These are phyloP conservation scores for Malus fusca DNA, from an alignment of 306 rosid genomes.

Conservation along the genomic window DNA sequence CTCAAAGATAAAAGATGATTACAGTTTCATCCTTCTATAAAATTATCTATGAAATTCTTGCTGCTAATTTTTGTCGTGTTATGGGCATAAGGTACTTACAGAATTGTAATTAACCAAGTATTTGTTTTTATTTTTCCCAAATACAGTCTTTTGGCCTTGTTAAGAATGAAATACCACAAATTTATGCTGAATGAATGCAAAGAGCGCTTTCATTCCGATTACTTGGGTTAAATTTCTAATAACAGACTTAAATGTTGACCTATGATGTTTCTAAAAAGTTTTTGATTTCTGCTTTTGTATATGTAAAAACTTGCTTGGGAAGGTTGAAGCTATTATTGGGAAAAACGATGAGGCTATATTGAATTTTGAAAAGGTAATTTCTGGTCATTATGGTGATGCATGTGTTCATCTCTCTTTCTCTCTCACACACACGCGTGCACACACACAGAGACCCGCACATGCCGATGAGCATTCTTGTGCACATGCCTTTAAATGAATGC, in stretches of 20 bases:
- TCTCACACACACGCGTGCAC: neutral
- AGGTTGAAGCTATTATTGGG: conserved; percentile 95
- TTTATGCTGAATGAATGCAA: neutral
- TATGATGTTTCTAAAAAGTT: conserved; percentile 8
- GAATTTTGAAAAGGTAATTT: conserved; percentile 85
- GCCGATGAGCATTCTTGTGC: neutral
- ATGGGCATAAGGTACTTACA: neutral
- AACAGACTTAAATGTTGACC: conserved; percentile 18
- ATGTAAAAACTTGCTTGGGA: conserved; percentile 15
- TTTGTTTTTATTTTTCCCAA: neutral
- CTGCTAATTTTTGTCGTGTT: neutral
- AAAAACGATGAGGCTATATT: conserved; percentile 91
- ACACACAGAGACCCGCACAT: neutral
- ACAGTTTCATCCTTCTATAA: neutral
- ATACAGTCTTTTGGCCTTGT: neutral
- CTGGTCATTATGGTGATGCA: conserved; percentile 3
- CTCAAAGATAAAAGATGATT: too few species aligned
- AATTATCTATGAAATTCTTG: neutral
- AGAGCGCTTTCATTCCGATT: neutral
- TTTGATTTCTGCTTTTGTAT: conserved; percentile 8
- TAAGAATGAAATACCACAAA: neutral
- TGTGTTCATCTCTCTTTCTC: neutral
- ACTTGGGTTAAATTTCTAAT: neutral
- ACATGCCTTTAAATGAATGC: neutral
- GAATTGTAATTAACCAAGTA: neutral